Conservation (phyloP, 352 stramenopile species). For the Pythium plurisporium region DNA sequence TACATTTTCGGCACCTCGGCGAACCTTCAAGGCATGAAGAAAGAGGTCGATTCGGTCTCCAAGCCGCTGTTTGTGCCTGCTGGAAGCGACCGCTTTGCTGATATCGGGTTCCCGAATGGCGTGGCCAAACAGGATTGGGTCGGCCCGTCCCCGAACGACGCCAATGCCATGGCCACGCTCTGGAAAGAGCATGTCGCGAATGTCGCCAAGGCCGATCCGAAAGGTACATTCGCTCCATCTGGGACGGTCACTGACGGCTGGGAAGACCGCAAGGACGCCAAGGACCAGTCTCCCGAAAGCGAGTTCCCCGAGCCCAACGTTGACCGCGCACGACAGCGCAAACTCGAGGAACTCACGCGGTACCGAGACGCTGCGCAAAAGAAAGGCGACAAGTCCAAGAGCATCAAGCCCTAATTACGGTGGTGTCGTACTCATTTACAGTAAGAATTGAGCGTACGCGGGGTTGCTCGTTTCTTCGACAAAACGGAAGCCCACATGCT, state of each 20-base stretch:
- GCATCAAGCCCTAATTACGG: constrained; percentile 31
- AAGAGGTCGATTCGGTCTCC: constrained; percentile 54
- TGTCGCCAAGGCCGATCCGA: too few relatives aligned
- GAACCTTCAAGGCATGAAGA: constrained; percentile 34
- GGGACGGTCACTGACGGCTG: constrained; percentile 28
- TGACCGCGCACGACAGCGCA: constrained; percentile 64
- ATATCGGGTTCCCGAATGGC: constrained; percentile 70
- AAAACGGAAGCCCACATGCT: constrained; percentile 67
- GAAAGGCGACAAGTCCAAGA: constrained; percentile 36
- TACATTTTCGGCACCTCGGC: constrained; percentile 55
- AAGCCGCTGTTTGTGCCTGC: constrained; percentile 71
- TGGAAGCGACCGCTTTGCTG: constrained; percentile 64
- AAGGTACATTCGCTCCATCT: constrained; percentile 51
- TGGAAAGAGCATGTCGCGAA: constrained; percentile 68
- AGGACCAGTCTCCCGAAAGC: constrained; percentile 30
- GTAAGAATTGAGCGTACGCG: constrained; percentile 74
- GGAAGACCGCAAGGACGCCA: constrained; percentile 19
- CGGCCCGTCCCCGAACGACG: constrained; percentile 35
- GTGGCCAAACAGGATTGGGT: constrained; percentile 41
- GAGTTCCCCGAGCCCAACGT: constrained; percentile 65
- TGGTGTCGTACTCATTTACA: constrained; percentile 44
- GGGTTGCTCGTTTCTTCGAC: constrained; percentile 85
- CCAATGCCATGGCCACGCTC: constrained; percentile 53
- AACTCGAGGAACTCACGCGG: constrained; percentile 63
- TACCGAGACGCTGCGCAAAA: constrained; percentile 61